Evolutionary conservation across 768 basidiomycete species (phyloP), one percentile per base, ranked within the genome.

Genomic region (Imleria badia): DNA sequence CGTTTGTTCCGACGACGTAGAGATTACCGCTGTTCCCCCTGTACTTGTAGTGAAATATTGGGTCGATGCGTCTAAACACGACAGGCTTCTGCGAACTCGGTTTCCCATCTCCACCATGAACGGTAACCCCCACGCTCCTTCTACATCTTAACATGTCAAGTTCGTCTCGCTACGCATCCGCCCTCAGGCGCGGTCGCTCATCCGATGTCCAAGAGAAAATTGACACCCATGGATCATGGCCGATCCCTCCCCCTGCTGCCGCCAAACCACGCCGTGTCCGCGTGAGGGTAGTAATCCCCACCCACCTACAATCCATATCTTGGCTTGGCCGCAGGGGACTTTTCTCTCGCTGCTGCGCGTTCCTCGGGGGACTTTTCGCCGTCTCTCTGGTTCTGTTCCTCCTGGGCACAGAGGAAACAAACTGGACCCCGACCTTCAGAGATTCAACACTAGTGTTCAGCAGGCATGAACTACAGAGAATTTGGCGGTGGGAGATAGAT

Each of bases 401-500:
- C 70, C 60, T 61, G 72, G 64, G 63, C 75, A 75, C 62, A 79
- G 76, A 76, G 66, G 67, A 67, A 74, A 74, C 58, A 70, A 73
- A 47, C 74, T 78, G 72, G 71, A 59, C 61, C 22, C 64, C 68
- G 2, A 63, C 65, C 29, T 61, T 70, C 45, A 62, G 72, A n/a
- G 78, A 86, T 33, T 75, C 89, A 2, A 90, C 90, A 35, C 78
- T 91, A 26, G 86, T 90, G 35, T 91, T 82, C 61, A 74, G 75
- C 38, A 77, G 84, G 26, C 77, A 85, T 39, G 88, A 94, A 63
- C 69, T 95, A 30, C 87, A 88, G 68, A 79, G 83, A 67, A 88
- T 98, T 66, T 97, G 94, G 94, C 81, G 83, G 57, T 97, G 94
- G 94, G 94, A 96, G 76, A 80, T 97, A 52, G 80, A 85, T 39